Evolutionary conservation across 495 filamentous ascomycete species (phyloP).

Genomic region (Xylaria bambusicola): DNA sequence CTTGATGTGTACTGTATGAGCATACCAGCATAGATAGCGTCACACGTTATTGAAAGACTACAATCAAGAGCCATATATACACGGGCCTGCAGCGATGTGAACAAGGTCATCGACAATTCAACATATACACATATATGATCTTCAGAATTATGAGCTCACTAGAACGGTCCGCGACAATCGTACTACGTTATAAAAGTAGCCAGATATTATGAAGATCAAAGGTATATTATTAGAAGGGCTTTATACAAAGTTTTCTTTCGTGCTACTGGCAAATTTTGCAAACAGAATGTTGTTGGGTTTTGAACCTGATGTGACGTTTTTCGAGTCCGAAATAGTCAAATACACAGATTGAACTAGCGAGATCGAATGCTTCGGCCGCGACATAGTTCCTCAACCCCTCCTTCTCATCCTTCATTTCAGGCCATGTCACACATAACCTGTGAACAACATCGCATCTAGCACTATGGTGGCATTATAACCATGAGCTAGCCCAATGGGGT

Average conservation of each 20-base stretch:
- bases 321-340: constrained; percentile 9
- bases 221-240: constrained; percentile 21
- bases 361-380: constrained; percentile 4
- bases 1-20: too few species aligned
- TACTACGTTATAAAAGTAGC: not conserved
- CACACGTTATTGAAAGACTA: too few species aligned
- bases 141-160: too few species aligned
- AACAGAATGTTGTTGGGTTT: constrained; percentile 2
- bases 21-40: too few species aligned
- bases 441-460: constrained; percentile 2
- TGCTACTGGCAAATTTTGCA: not conserved
- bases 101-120: too few species aligned
- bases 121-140: too few species aligned
- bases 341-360: constrained; percentile 1
- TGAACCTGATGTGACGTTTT: constrained; percentile 11
- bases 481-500: constrained; percentile 6
- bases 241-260: constrained; percentile 18
- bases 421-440: not conserved
- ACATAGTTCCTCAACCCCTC: not conserved
- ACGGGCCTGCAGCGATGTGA: too few species aligned
- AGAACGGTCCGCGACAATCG: too few species aligned
- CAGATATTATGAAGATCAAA: constrained; percentile 9
- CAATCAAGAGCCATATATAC: too few species aligned
- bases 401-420: constrained; percentile 3
- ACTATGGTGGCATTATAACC: constrained; percentile 4